Conservation (phyloP, 129 eudicot species). For the Cynara cardunculus region DNA sequence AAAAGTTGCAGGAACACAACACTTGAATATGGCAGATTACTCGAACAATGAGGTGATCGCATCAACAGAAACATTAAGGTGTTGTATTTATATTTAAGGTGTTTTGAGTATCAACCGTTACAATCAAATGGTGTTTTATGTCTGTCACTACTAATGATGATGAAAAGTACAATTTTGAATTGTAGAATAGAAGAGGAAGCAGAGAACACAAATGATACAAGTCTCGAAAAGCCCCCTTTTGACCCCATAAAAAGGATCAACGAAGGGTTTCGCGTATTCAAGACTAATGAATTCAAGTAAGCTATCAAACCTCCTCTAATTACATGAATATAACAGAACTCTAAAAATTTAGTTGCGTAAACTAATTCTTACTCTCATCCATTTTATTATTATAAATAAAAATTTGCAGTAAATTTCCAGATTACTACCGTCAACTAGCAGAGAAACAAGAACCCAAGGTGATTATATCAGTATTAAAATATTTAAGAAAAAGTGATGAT, state of each 20-base stretch:
- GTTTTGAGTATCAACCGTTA: background rate
- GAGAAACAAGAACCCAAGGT: conserved; percentile 33
- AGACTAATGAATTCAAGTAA: conserved; percentile 24
- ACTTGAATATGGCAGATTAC: conserved; percentile 18
- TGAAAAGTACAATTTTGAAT: background rate
- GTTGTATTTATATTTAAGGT: background rate
- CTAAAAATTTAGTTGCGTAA: background rate
- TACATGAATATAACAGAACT: background rate
- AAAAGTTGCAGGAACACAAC: background rate
- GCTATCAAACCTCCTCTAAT: background rate
- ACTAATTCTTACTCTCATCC: background rate
- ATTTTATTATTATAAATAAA: background rate
- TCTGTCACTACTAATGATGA: background rate
- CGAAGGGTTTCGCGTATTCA: conserved; percentile 16
- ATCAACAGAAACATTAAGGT: conserved; percentile 12
- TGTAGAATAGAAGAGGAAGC: conserved; percentile 7
- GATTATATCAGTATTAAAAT: background rate
- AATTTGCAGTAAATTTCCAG: conserved; percentile 9
- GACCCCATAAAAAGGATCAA: conserved; percentile 19
- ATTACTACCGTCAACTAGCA: conserved; percentile 10
- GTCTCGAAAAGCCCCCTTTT: background rate
- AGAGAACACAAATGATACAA: background rate
- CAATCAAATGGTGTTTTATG: background rate
- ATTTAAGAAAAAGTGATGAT: too few relatives aligned
- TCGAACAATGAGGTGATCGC: background rate